phyloP scores from a whole-genome alignment of 2,329 filamentous ascomycete species.

The Reticulascus tulasneorum region DNA sequence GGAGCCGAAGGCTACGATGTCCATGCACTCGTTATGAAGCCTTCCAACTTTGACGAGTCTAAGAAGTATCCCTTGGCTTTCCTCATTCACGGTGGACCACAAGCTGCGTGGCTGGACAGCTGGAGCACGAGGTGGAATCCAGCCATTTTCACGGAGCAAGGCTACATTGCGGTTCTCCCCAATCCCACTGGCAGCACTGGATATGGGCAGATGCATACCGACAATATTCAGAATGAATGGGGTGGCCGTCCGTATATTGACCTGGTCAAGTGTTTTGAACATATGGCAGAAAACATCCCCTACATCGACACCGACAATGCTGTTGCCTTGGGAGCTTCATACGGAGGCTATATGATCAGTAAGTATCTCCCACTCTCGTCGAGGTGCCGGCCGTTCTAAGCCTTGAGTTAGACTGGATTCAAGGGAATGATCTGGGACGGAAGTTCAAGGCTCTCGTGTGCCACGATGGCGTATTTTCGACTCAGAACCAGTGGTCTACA shows the following conservation, averaged over 20 bases:
- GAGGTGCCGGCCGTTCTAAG: conserved; percentile 15
- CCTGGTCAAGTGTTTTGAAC: conserved; percentile 72
- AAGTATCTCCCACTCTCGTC: conserved; percentile 16
- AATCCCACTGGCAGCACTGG: conserved; percentile 83
- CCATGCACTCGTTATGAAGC: conserved; percentile 67
- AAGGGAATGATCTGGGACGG: conserved; percentile 77
- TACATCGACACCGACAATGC: conserved; percentile 67
- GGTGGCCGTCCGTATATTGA: conserved; percentile 82
- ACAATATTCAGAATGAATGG: conserved; percentile 78
- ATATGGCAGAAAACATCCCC: conserved; percentile 60
- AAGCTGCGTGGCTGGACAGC: conserved; percentile 68
- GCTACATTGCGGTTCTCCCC: conserved; percentile 76
- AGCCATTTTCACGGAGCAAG: conserved; percentile 81
- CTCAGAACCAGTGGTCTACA: conserved; percentile 58
- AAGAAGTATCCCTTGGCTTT: conserved; percentile 78
- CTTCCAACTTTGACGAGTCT: conserved; percentile 60
- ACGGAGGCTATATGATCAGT: conserved; percentile 75
- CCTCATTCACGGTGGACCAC: conserved; percentile 79
- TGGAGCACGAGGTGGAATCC: conserved; percentile 87
- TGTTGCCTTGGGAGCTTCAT: conserved; percentile 71
- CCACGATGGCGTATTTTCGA: conserved; percentile 82
- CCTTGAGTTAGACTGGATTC: conserved; percentile 69
- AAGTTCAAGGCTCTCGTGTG: conserved; percentile 85
- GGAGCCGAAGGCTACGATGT: conserved; percentile 59
- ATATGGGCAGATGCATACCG: conserved; percentile 72